Base-by-base conservation (phyloP, 179 eudicot species). In the Nepenthes alata region DNA sequence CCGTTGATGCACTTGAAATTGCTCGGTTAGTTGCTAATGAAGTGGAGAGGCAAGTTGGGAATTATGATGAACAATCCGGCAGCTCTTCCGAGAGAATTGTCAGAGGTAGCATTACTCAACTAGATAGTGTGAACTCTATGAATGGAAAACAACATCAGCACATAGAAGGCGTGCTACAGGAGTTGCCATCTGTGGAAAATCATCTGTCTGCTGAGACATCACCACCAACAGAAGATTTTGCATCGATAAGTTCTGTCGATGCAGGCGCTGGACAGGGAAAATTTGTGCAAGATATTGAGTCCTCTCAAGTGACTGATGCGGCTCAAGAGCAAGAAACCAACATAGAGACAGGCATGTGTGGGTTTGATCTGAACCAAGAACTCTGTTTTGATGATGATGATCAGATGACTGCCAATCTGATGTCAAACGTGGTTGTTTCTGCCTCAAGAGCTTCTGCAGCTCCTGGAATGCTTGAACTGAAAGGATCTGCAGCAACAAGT, bases 401-500 rank as follows among this genome's bases (percentile, higher is more conserved):
- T 25, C 84, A 84, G 60, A 68, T 60, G 25, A 60, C 68, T 6
- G 72, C 36, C 6, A 78, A 75, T 62, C 60, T 76, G 9, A 47
- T 71, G 45, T 72, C 80, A 14, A 65, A 81, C 49, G 78, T 95
- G 4, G 70, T 82, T 37, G 89, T 85, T 75, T 82, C 91, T 50
- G 94, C 89, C 65, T 79, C 94, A 47, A 81, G 81, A 75, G 91
- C 88, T 34, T 74, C 80, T 48, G 82, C 85, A 8, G 81, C 78
- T 59, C 65, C 85, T 71, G 96, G 95, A 37, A 74, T 75, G 65
- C 91, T 76, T 66, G 91, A 85, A 14, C 85, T 95, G 95, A 91
- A 91, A 81, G 96, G 95, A 54, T 86, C 98, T 37, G 96, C 95
- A 60, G 80, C 82, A 53, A 89, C 96, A 39, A 91, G 97, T 83